phyloP scores from a whole-genome alignment of 805 yeast genomes.

The Metschnikowia continentalis region DNA sequence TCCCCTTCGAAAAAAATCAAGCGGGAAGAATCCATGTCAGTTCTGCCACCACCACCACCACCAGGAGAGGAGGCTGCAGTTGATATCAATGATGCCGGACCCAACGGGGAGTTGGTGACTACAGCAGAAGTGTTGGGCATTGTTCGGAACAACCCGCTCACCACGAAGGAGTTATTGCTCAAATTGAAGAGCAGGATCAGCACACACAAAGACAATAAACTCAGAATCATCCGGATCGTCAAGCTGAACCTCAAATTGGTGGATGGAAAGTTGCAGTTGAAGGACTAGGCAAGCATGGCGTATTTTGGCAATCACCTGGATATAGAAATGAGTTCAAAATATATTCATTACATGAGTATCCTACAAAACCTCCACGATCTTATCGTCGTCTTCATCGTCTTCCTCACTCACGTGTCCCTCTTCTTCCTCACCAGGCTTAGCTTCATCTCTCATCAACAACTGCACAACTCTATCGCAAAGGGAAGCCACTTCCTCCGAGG shows the following conservation, averaged over 20 bases:
- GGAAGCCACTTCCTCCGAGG: constrained; percentile 48
- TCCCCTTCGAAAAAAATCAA: constrained; percentile 40
- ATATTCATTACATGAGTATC: not conserved
- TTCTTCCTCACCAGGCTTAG: constrained; percentile 34
- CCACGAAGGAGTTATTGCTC: constrained; percentile 60
- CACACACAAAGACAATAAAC: constrained; percentile 60
- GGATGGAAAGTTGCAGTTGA: constrained; percentile 43
- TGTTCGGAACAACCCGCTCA: constrained; percentile 52
- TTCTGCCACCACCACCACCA: constrained; percentile 12
- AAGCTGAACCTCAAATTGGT: constrained; percentile 53
- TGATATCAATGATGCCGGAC: constrained; percentile 36
- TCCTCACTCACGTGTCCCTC: constrained; percentile 37
- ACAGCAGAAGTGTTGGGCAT: constrained; percentile 67
- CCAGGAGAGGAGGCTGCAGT: constrained; percentile 10
- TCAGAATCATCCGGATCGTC: constrained; percentile 53
- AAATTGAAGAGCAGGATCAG: constrained; percentile 59
- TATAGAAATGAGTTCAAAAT: not conserved
- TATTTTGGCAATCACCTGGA: not conserved
- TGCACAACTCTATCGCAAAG: constrained; percentile 83
- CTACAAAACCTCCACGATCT: constrained; percentile 50
- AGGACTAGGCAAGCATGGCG: constrained; percentile 17
- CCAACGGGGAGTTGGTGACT: constrained; percentile 49
- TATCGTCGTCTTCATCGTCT: constrained; percentile 47
- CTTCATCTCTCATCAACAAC: constrained; percentile 87
- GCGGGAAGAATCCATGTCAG: constrained; percentile 22